Base-by-base conservation (phyloP, 495 filamentous ascomycete genomes). In the Lepraria neglecta region DNA sequence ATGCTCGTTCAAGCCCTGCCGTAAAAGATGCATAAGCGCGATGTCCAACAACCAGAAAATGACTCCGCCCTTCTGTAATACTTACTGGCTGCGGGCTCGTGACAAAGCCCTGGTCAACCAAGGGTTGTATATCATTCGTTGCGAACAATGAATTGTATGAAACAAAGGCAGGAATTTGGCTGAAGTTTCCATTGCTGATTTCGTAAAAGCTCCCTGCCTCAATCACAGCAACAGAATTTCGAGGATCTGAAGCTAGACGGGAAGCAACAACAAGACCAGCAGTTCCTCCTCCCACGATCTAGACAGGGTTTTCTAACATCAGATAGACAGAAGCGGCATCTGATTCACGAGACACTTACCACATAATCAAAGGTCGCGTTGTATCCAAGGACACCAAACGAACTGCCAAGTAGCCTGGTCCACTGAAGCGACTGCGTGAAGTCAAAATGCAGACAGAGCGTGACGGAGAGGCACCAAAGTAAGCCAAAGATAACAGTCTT, bases 161-260 rank as follows among this genome's bases (percentile, higher is more conserved):
- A 66, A 72, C 14, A 45, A 65, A 6, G 78, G 80, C 14, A 82
- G 69, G n/a, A n/a, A n/a, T n/a, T n/a, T n/a, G n/a, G n/a, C n/a
- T n/a, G n/a, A n/a, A n/a, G n/a, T n/a, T n/a, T 31, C 78, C 67
- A 65, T 74, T 70, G 67, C 76, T 72, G 10, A 73, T 44, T 64
- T 86, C 76, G 56, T 85, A 85, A 57, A 77, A 73, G 0, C 75
- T 75, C 6, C 84, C 83, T 1, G 83, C 82, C 70, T 87, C 84
- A n/a, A 87, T 68, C 7, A 86, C 68, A 0, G 76, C 78, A 11
- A 82, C 74, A 3, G 40, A 68, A 42, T 69, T 56, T 10, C 57
- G 67, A 0, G 67, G 56, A 31, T 70, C 59, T 58, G 75, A 66
- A 6, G 75, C 75, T 3, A 85, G 70, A 14, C 83, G 72, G 1